Evolutionary conservation across 306 rosid genomes (phyloP).

Genomic region (Cucurbita moschata): DNA sequence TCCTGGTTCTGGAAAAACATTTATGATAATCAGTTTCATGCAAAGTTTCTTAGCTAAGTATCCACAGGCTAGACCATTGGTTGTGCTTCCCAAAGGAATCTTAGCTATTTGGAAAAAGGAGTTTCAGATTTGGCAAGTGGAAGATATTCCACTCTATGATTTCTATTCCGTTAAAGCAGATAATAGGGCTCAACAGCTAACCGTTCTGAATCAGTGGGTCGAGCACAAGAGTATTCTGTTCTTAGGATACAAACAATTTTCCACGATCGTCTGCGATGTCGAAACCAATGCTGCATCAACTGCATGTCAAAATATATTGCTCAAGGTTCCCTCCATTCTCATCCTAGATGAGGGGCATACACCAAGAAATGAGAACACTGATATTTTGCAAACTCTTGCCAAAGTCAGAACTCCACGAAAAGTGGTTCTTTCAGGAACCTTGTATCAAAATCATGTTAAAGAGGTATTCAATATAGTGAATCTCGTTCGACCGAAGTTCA

Average conservation of each 20-base stretch:
- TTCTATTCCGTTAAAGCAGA: conserved; percentile 77
- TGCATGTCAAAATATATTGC: conserved; percentile 55
- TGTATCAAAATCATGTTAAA: conserved; percentile 78
- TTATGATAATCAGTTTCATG: conserved; percentile 94
- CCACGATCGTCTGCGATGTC: conserved; percentile 52
- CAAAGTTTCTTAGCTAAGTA: conserved; percentile 88
- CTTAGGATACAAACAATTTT: conserved; percentile 84
- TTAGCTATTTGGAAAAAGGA: conserved; percentile 84
- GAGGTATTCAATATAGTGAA: conserved; percentile 81
- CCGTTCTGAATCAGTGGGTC: conserved; percentile 65
- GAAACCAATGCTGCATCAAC: conserved; percentile 20
- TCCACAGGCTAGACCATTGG: conserved; percentile 74
- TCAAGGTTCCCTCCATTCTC: conserved; percentile 61
- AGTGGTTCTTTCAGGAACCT: conserved; percentile 86
- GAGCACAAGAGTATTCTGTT: conserved; percentile 66
- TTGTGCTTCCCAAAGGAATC: conserved; percentile 94
- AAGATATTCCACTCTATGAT: conserved; percentile 65
- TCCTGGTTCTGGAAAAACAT: conserved; percentile 94
- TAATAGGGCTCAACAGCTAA: conserved; percentile 45
- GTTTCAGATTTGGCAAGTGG: conserved; percentile 84
- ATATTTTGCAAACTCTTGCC: conserved; percentile 63
- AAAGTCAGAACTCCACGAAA: conserved; percentile 69
- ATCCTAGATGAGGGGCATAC: conserved; percentile 95
- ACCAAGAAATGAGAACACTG: conserved; percentile 81
- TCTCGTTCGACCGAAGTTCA: conserved; percentile 76